Evolutionary conservation across 2,329 filamentous ascomycete species (phyloP).

Genomic region (Fusarium staphyleae): DNA sequence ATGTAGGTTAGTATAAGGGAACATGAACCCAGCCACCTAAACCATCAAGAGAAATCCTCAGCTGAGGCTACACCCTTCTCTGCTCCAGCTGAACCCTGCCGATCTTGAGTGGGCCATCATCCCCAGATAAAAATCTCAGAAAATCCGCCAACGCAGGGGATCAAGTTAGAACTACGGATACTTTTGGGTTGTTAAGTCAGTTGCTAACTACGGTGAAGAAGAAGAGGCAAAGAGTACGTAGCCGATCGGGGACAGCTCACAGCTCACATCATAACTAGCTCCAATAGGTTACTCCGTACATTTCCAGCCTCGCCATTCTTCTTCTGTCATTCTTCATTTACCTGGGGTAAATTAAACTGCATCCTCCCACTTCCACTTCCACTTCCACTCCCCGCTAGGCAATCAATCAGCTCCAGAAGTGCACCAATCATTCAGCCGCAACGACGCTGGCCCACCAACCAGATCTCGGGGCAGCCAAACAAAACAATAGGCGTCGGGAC

Average conservation of each 20-base stretch:
- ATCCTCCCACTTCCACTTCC: not conserved
- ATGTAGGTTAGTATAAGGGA: slow-evolving; percentile 1
- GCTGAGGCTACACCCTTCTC: not conserved
- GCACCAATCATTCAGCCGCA: slow-evolving; percentile 16
- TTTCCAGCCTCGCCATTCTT: not conserved
- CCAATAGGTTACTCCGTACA: no score
- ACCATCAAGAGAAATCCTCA: not conserved
- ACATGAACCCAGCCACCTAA: not conserved
- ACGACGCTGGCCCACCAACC: slow-evolving; percentile 34
- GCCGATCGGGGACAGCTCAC: not conserved
- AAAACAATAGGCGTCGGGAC: slow-evolving; percentile 14
- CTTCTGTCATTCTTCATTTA: not conserved
- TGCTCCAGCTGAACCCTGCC: slow-evolving; percentile 24
- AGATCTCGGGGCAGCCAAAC: slow-evolving; percentile 12
- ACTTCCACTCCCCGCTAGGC: slow-evolving; percentile 3
- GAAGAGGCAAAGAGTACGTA: slow-evolving; percentile 4
- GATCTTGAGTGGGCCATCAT: slow-evolving; percentile 23
- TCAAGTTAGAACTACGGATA: slow-evolving; percentile 17
- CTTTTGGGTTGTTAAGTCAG: slow-evolving; percentile 11
- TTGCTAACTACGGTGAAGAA: slow-evolving; percentile 13
- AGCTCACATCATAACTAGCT: not conserved
- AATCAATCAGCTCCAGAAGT: slow-evolving; percentile 4
- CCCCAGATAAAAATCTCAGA: slow-evolving; percentile 12
- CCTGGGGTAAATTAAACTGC: not conserved
- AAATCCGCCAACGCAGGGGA: slow-evolving; percentile 19